These are phyloP conservation scores for Plantago rigida DNA, from an alignment of 305 asterid species.

Conservation along the genomic window DNA sequence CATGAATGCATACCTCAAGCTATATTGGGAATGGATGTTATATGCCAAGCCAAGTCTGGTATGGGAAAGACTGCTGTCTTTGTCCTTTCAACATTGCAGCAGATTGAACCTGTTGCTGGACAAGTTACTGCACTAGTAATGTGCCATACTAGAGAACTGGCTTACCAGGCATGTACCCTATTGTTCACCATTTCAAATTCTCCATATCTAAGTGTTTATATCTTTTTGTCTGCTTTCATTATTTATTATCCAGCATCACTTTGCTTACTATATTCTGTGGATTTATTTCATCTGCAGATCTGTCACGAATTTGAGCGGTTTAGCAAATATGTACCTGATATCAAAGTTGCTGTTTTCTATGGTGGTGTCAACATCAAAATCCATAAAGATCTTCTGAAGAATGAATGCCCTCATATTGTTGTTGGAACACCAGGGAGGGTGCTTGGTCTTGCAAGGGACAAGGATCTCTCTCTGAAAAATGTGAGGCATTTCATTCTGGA, in stretches of 20 bases:
- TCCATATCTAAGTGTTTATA: background rate
- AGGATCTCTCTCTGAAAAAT: slow-evolving; percentile 64
- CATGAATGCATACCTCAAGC: slow-evolving; percentile 98
- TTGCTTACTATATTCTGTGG: slow-evolving; percentile 16
- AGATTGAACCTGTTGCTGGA: slow-evolving; percentile 77
- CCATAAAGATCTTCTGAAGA: slow-evolving; percentile 78
- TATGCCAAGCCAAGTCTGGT: slow-evolving; percentile 94
- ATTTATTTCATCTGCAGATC: slow-evolving; percentile 42
- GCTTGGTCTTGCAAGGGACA: slow-evolving; percentile 74
- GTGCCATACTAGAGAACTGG: slow-evolving; percentile 85
- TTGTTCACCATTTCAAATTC: background rate
- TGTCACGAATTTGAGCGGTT: slow-evolving; percentile 75
- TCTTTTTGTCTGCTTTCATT: background rate
- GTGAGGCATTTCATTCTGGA: slow-evolving; percentile 87
- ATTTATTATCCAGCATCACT: background rate
- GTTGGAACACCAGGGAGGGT: slow-evolving; percentile 89
- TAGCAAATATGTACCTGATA: slow-evolving; percentile 61
- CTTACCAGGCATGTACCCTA: slow-evolving; percentile 59
- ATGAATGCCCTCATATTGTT: slow-evolving; percentile 85
- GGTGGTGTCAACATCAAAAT: slow-evolving; percentile 76
- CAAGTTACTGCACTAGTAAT: slow-evolving; percentile 87
- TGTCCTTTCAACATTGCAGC: slow-evolving; percentile 84
- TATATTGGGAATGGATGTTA: slow-evolving; percentile 86
- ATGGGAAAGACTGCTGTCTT: slow-evolving; percentile 97
- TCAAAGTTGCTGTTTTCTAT: slow-evolving; percentile 75